Conservation (phyloP, 1,284 basidiomycete species). For the Austroboletus niveus region DNA sequence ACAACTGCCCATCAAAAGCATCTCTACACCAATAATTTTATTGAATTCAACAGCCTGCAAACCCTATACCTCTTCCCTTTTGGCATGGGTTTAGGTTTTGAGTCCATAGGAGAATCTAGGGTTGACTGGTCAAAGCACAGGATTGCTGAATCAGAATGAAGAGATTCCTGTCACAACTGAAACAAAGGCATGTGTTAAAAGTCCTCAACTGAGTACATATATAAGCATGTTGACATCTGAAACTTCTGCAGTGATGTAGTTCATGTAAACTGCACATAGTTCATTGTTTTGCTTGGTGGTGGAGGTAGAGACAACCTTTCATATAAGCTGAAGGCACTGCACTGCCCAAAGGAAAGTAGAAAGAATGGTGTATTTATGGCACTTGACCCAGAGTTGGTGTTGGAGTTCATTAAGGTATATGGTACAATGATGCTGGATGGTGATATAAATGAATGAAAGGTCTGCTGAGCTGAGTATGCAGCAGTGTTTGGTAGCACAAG, state of each 20-base stretch:
- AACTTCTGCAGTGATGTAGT: background rate
- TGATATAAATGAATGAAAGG: background rate
- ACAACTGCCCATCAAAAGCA: too few species aligned
- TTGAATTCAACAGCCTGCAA: too few species aligned
- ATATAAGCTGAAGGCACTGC: background rate
- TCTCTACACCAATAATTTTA: too few species aligned
- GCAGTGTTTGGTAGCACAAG: background rate
- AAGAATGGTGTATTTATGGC: background rate
- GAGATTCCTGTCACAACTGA: too few species aligned
- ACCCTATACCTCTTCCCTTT: too few species aligned
- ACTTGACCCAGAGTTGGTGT: background rate
- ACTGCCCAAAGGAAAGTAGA: background rate
- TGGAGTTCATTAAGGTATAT: conserved; percentile 8
- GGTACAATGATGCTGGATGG: background rate
- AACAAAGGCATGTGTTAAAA: too few species aligned
- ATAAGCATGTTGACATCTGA: conserved; percentile 2
- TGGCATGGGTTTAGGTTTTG: too few species aligned
- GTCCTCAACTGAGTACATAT: too few species aligned
- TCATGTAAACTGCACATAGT: background rate
- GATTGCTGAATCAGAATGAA: too few species aligned
- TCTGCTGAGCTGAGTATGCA: background rate
- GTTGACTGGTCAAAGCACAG: too few species aligned
- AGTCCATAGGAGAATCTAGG: too few species aligned
- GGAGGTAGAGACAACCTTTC: background rate
- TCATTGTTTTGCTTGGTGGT: background rate